A percentile compares a stretch with the other conserved stretches of the same genome.
Conservation (phyloP, 1,139 yeast species). For the Geotrichum aggregatum region DNA sequence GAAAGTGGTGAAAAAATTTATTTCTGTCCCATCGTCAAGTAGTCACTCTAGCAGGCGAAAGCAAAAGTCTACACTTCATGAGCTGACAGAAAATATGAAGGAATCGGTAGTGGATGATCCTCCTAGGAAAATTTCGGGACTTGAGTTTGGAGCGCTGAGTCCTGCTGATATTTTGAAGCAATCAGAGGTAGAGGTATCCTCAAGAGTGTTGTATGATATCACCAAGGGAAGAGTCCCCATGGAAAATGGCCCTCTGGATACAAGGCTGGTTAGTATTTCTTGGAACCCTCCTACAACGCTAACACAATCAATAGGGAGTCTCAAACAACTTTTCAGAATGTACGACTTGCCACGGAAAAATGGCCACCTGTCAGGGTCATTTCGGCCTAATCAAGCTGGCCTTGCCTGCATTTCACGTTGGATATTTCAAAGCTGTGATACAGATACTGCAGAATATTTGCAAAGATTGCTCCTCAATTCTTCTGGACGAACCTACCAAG, state of each 20-base stretch:
- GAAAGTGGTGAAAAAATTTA: background rate
- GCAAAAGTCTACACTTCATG: background rate
- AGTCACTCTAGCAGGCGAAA: background rate
- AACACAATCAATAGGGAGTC: slow-evolving; percentile 51
- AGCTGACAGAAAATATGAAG: slow-evolving; percentile 47
- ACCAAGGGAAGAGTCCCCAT: slow-evolving; percentile 81
- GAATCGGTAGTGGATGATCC: slow-evolving; percentile 75
- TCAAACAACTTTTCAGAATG: slow-evolving; percentile 82
- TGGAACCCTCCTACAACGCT: background rate
- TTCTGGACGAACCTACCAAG: slow-evolving; percentile 69
- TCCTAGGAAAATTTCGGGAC: slow-evolving; percentile 85
- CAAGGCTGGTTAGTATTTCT: slow-evolving; percentile 53
- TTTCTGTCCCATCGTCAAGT: background rate
- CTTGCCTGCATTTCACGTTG: slow-evolving; percentile 94
- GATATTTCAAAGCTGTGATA: slow-evolving; percentile 89
- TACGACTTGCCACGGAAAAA: slow-evolving; percentile 82
- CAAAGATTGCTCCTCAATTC: slow-evolving; percentile 77
- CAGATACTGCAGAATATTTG: slow-evolving; percentile 88
- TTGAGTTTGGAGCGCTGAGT: slow-evolving; percentile 87
- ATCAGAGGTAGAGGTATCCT: slow-evolving; percentile 88
- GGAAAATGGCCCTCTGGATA: slow-evolving; percentile 81
- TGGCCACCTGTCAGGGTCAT: slow-evolving; percentile 97
- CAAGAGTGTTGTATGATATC: slow-evolving; percentile 87
- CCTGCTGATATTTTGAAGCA: slow-evolving; percentile 89
- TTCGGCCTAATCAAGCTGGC: slow-evolving; percentile 93